Conservation (phyloP, 1,284 basidiomycete genomes). For the Flammula alnicola region DNA sequence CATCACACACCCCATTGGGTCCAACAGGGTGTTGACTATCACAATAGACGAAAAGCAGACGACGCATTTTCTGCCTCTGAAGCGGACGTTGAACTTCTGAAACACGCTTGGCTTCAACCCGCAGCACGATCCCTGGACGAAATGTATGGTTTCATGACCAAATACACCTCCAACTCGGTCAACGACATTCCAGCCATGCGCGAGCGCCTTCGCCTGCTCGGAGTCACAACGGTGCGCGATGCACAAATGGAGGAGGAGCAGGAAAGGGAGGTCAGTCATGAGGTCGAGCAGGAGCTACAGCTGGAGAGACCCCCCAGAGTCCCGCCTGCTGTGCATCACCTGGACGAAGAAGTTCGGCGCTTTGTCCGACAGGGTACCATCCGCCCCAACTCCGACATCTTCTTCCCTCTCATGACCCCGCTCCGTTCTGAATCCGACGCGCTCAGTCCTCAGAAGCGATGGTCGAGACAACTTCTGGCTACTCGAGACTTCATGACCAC, state of each 20-base stretch:
- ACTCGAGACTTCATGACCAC: slow-evolving; percentile 20
- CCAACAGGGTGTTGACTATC: slow-evolving; percentile 50
- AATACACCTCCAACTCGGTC: background rate
- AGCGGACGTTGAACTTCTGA: slow-evolving; percentile 22
- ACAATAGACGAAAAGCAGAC: slow-evolving; percentile 34
- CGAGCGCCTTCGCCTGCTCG: slow-evolving; percentile 12
- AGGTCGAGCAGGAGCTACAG: slow-evolving; percentile 19
- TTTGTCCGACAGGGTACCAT: slow-evolving; percentile 34
- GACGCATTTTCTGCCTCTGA: background rate
- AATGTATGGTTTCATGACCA: slow-evolving; percentile 26
- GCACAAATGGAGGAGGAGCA: slow-evolving; percentile 19
- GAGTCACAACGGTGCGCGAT: slow-evolving; percentile 12
- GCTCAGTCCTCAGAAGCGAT: background rate
- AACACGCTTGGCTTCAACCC: slow-evolving; percentile 39
- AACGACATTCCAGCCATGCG: slow-evolving; percentile 10
- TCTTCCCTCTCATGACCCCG: slow-evolving; percentile 16
- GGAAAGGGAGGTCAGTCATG: slow-evolving; percentile 22
- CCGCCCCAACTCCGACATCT: slow-evolving; percentile 6
- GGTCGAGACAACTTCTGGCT: slow-evolving; percentile 9
- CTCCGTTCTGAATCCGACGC: slow-evolving; percentile 3
- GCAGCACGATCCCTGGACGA: slow-evolving; percentile 44
- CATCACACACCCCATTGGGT: slow-evolving; percentile 48
- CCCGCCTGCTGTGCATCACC: slow-evolving; percentile 10
- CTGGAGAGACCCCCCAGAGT: slow-evolving; percentile 15
- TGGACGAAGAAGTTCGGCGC: slow-evolving; percentile 21